Percentiles rank a stretch among this genome's conserved stretches.
Evolutionary conservation across 495 filamentous ascomycete species (phyloP).

Genomic region (Daldinia vernicosa): DNA sequence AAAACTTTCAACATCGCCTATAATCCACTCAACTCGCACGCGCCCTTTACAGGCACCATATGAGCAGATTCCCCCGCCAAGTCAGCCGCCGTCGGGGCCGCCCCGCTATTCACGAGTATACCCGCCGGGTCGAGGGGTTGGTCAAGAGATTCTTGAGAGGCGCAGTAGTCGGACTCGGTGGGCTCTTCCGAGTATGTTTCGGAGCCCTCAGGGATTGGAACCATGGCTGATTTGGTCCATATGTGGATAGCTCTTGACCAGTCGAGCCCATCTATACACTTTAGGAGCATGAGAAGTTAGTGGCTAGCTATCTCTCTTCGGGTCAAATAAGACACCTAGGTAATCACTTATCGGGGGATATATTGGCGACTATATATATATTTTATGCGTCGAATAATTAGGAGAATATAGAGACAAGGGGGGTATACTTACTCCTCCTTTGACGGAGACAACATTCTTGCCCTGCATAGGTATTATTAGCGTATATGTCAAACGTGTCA

Average conservation of each 20-base stretch:
- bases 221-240: constrained; percentile 69
- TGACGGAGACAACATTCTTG: constrained; percentile 64
- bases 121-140: constrained; percentile 46
- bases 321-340: not conserved
- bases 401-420: not conserved
- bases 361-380: not conserved
- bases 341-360: not conserved
- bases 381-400: not conserved
- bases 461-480: constrained; percentile 48
- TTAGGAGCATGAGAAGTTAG: not conserved
- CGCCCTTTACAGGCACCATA: constrained; percentile 20
- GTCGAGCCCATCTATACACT: constrained; percentile 65
- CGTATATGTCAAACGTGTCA: not conserved
- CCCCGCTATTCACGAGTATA: constrained; percentile 41
- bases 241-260: constrained; percentile 67
- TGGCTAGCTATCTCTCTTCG: not conserved
- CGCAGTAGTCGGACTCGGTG: constrained; percentile 48
- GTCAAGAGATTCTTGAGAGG: constrained; percentile 51
- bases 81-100: constrained; percentile 9
- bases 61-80: not conserved
- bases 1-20: not conserved
- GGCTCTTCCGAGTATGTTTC: constrained; percentile 59
- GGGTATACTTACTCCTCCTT: constrained; percentile 56
- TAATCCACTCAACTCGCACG: constrained; percentile 41
- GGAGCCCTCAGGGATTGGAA: constrained; percentile 68